Conservation (phyloP, 2,329 filamentous ascomycete genomes). For the Hymenoscyphus fraxineus region DNA sequence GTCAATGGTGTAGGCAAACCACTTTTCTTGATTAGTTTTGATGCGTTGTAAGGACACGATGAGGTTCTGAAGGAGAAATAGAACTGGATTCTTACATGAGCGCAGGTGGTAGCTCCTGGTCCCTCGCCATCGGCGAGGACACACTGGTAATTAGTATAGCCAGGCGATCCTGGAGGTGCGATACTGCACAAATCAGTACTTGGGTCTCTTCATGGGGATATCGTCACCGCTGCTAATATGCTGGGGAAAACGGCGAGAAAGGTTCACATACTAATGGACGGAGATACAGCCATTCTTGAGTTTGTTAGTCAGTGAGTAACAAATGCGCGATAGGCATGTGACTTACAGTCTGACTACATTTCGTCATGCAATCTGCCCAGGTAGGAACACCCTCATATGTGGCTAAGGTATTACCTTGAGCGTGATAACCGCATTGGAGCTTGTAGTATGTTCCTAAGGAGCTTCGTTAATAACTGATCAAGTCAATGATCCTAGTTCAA, state of each 20-base stretch:
- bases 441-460: background rate
- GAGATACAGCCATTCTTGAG: background rate
- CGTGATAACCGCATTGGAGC: background rate
- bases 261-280: background rate
- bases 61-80: background rate
- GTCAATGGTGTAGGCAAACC: background rate
- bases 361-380: background rate
- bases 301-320: too few relatives aligned
- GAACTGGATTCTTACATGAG: background rate
- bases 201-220: background rate
- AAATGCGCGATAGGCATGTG: too few relatives aligned
- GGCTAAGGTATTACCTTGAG: background rate
- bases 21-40: background rate
- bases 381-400: background rate
- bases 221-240: background rate
- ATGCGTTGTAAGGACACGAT: background rate
- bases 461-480: background rate
- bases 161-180: background rate
- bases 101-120: background rate
- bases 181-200: background rate
- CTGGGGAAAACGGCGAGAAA: background rate
- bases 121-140: background rate
- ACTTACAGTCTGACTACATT: background rate
- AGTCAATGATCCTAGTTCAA: background rate
- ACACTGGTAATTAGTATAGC: background rate